These are phyloP conservation scores for Cardiospermum halicacabum DNA, from an alignment of 345 rosid genomes.

Conservation along the genomic window DNA sequence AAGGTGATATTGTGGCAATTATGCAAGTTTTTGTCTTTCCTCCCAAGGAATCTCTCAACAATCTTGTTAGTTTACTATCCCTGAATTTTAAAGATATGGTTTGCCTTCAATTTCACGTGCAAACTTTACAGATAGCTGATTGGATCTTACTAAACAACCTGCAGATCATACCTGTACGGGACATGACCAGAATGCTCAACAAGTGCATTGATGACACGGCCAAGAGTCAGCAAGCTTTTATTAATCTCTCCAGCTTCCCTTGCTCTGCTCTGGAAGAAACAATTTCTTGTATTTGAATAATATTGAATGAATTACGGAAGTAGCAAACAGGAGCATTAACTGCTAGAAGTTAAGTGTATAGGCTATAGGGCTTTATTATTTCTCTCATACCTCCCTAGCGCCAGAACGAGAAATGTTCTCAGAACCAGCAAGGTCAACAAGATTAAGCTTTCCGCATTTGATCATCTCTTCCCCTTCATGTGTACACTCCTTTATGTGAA, in stretches of 20 bases:
- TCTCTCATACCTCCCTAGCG: slow-evolving; percentile 74
- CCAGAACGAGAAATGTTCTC: slow-evolving; percentile 99
- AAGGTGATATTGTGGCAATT: slow-evolving; percentile 96
- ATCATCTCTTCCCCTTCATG: slow-evolving; percentile 99
- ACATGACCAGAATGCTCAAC: slow-evolving; percentile 99
- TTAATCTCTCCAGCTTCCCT: slow-evolving; percentile 99
- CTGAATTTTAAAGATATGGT: slow-evolving; percentile 38
- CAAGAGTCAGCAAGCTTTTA: slow-evolving; percentile 97
- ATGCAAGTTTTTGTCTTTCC: slow-evolving; percentile 98
- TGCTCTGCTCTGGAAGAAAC: slow-evolving; percentile 82
- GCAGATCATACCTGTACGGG: slow-evolving; percentile 65
- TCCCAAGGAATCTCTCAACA: slow-evolving; percentile 96
- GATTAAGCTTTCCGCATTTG: slow-evolving; percentile 95
- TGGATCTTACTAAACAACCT: background rate
- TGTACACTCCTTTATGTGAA: slow-evolving; percentile 91
- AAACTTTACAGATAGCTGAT: background rate
- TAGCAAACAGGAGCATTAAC: slow-evolving; percentile 12
- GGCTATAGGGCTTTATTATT: slow-evolving; percentile 4
- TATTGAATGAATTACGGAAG: background rate
- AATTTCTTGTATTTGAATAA: slow-evolving; percentile 3
- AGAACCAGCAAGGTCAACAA: slow-evolving; percentile 99
- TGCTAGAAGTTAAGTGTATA: background rate
- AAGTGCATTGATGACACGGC: slow-evolving; percentile 93
- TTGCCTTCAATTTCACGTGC: slow-evolving; percentile 6
- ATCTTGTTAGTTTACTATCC: slow-evolving; percentile 95